Evolutionary conservation across 2,329 filamentous ascomycete species (phyloP), one percentile per base, ranked within the genome.

Genomic region (Ophiostoma triangulosporum): DNA sequence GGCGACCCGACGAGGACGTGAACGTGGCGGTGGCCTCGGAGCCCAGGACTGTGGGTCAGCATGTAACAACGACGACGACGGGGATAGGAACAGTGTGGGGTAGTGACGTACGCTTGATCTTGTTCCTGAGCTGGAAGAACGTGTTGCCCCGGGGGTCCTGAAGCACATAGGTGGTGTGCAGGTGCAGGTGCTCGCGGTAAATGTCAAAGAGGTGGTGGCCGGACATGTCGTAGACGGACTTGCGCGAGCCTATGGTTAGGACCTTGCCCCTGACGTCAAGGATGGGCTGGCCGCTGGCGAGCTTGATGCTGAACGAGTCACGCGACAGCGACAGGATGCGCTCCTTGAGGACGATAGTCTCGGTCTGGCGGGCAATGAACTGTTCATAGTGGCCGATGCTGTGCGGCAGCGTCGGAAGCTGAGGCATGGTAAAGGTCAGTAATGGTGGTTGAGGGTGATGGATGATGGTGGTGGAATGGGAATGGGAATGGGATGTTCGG

Each of bases 241-340:
- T 83, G 59, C 76, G 73, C 14, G 72, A 71, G 2, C 72, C 75
- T 3, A 81, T 61, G 11, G 73, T 72, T 58, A 79, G 60, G 56
- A 73, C 62, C 54, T 76, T 75, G 59, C 78, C 80, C 57, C 80
- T 67, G 43, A 83, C 74, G 57, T 73, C 72, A 57, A 83, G 65
- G 31, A 83, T 60, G 0, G 76, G 71, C 22, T 71, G 67, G 22
- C 78, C 78, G 55, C 72, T 73, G 45, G 71, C 66, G 5, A 75
- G 72, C 52, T 73, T 75, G 64, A 86, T 76, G 58, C 77, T 75
- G 66, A 84, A 86, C 64, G 73, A 78, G 66, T 85, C 80, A 54
- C 80, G 79, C 1, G 74, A 74, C 8, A 83, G 66, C 3, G 80
- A 83, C 55, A 81, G 63, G 17, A 83, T 69, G 60, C 79, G 80